Evolutionary conservation across 1,284 basidiomycete species (phyloP).

Genomic region (Schizophyllum commune): DNA sequence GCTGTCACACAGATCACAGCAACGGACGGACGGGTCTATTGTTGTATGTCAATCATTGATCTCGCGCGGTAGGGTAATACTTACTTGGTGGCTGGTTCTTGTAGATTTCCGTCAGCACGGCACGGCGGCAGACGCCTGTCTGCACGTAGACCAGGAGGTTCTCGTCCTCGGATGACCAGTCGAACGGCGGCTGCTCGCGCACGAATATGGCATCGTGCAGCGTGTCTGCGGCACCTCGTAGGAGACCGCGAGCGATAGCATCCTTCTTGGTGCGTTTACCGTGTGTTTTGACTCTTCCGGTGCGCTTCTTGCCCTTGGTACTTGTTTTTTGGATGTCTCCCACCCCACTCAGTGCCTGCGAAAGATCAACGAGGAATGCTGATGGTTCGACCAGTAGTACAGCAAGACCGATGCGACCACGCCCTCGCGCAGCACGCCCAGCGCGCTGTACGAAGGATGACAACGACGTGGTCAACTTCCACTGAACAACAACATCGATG

Average conservation of each 20-base stretch:
- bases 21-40: neutral
- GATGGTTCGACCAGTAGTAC: constrained; percentile 19
- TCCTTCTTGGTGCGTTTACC: no score
- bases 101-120: neutral
- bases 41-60: no score
- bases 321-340: no score
- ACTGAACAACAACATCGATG: constrained; percentile 27
- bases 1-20: neutral
- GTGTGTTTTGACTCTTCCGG: no score
- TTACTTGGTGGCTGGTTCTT: neutral
- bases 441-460: constrained; percentile 24
- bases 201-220: neutral
- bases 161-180: neutral
- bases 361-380: neutral
- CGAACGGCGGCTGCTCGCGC: neutral
- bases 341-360: neutral
- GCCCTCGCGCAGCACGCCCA: constrained; percentile 18
- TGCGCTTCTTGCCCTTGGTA: no score
- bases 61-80: no score
- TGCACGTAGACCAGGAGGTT: neutral
- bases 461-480: constrained; percentile 20
- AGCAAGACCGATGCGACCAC: constrained; percentile 15
- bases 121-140: neutral
- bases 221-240: no score
- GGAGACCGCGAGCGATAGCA: no score